Conservation (phyloP, 2,329 filamentous ascomycete species). For the Microdochium paspali region DNA sequence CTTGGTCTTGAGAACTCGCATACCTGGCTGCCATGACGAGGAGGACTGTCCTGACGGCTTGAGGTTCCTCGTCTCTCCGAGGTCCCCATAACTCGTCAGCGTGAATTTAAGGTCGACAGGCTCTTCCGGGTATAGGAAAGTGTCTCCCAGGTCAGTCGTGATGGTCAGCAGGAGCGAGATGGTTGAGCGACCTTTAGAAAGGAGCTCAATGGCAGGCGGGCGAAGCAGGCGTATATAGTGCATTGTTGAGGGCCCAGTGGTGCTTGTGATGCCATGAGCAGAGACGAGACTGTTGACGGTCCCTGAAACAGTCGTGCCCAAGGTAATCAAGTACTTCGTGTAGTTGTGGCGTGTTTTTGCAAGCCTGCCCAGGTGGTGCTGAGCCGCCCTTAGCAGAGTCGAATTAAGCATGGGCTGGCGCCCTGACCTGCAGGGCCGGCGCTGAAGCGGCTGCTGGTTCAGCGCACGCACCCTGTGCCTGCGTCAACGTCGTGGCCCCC, state of each 20-base stretch:
- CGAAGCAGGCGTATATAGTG: constrained; percentile 48
- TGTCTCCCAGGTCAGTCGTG: constrained; percentile 48
- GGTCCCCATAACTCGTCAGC: not conserved
- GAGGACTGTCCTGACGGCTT: constrained; percentile 15
- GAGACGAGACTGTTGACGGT: too few relatives aligned
- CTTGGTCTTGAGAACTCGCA: constrained; percentile 27
- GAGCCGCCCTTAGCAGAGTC: too few relatives aligned
- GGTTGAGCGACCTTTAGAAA: constrained; percentile 8
- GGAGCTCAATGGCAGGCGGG: constrained; percentile 27
- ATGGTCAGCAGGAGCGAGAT: constrained; percentile 38
- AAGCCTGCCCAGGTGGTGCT: too few relatives aligned
- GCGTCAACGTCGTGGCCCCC: too few relatives aligned
- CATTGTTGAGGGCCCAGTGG: constrained; percentile 23
- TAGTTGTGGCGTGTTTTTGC: too few relatives aligned
- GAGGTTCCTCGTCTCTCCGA: not conserved
- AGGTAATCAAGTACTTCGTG: too few relatives aligned
- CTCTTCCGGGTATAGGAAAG: constrained; percentile 35
- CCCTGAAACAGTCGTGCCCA: too few relatives aligned
- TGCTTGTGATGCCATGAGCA: too few relatives aligned
- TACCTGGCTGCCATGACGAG: constrained; percentile 22
- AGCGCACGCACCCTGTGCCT: not conserved
- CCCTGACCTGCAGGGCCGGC: not conserved
- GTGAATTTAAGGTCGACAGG: constrained; percentile 28
- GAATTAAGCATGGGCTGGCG: not conserved
- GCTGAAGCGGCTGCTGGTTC: not conserved